These are phyloP conservation scores for Actinomortierella wolfii DNA, from an alignment of 371 early-diverging fungal species.

Conservation along the genomic window DNA sequence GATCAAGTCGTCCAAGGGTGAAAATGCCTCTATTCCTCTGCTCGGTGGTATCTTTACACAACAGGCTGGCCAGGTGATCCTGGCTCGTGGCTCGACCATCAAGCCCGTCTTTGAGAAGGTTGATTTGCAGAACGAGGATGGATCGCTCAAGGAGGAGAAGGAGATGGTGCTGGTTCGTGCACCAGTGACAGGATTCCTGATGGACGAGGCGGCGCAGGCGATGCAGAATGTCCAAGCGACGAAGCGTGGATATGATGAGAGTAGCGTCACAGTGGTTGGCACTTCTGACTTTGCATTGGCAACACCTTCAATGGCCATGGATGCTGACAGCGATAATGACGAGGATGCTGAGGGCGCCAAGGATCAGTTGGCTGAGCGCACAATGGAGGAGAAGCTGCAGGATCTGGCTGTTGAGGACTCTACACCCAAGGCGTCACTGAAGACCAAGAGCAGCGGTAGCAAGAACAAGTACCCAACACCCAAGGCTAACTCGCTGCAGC, in stretches of 20 bases:
- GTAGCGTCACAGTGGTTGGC: conserved; percentile 42
- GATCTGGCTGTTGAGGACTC: conserved; percentile 40
- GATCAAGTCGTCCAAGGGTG: conserved; percentile 52
- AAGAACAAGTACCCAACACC: conserved; percentile 45
- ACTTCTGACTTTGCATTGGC: conserved; percentile 34
- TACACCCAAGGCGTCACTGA: conserved; percentile 33
- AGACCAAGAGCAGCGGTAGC: conserved; percentile 11
- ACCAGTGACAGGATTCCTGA: conserved; percentile 56
- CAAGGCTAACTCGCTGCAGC: conserved; percentile 68
- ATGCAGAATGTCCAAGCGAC: conserved; percentile 52
- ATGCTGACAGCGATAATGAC: conserved; percentile 11
- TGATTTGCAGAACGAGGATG: conserved; percentile 47
- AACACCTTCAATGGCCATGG: conserved; percentile 17
- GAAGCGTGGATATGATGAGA: conserved; percentile 44
- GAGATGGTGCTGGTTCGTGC: conserved; percentile 56
- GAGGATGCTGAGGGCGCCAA: conserved; percentile 13
- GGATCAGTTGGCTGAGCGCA: conserved; percentile 25
- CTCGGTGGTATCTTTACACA: conserved; percentile 66
- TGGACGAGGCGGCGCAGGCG: conserved; percentile 59
- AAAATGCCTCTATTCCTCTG: conserved; percentile 57
- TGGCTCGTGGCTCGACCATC: conserved; percentile 73
- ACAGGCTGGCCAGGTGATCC: conserved; percentile 54
- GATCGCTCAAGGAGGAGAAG: conserved; percentile 43
- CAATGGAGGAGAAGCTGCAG: conserved; percentile 51
- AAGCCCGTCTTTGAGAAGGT: conserved; percentile 79